Percentiles rank a stretch among this genome's conserved stretches.
Evolutionary conservation across 306 rosid genomes (phyloP).

Genomic region (Prinsepia uniflora): DNA sequence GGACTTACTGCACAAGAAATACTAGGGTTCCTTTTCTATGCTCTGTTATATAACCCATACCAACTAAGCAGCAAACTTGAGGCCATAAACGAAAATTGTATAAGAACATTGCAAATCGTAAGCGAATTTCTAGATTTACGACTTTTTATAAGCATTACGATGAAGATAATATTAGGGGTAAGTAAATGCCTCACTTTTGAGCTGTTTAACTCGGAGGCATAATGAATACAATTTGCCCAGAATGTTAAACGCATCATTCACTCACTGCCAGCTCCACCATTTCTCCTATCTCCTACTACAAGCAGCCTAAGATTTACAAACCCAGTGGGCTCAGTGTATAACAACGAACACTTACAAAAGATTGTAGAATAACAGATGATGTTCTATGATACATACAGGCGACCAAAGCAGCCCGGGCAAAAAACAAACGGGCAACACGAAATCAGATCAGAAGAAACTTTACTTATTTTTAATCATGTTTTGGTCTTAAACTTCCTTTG

Average conservation of each 20-base stretch:
- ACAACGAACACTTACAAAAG: conserved; percentile 35
- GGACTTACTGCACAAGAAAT: conserved; percentile 47
- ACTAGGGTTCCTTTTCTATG: conserved; percentile 15
- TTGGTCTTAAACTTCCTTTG: conserved; percentile 81
- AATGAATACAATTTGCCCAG: conserved; percentile 53
- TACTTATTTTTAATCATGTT: conserved; percentile 35
- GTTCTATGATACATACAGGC: conserved; percentile 45
- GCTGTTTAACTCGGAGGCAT: conserved; percentile 54
- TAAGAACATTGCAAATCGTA: not conserved
- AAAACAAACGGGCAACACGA: conserved; percentile 63
- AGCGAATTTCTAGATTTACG: not conserved
- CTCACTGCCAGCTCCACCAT: conserved; percentile 21
- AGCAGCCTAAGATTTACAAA: conserved; percentile 56
- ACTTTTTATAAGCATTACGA: not conserved
- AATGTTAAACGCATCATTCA: conserved; percentile 27
- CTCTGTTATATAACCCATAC: not conserved
- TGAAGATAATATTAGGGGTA: conserved; percentile 27
- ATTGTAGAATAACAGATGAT: conserved; percentile 40
- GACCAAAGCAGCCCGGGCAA: conserved; percentile 51
- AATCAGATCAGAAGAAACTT: conserved; percentile 28
- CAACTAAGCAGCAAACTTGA: too few relatives aligned
- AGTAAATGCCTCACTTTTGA: conserved; percentile 51
- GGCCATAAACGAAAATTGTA: too few relatives aligned
- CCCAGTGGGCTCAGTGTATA: conserved; percentile 39
- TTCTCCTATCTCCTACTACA: conserved; percentile 27